These are phyloP conservation scores for Pistacia integerrima DNA, from an alignment of 345 rosid genomes.

Conservation along the genomic window DNA sequence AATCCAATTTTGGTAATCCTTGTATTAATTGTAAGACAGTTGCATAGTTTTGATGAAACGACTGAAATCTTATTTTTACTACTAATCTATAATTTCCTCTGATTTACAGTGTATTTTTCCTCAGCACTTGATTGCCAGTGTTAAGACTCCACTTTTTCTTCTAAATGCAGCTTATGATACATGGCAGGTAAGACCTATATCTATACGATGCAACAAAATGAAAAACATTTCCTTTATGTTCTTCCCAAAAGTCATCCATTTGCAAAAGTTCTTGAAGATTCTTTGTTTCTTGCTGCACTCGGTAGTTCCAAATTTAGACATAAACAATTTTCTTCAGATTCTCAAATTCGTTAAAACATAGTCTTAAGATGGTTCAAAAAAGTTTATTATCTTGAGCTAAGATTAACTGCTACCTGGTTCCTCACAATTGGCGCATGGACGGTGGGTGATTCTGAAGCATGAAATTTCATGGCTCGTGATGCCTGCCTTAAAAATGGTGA, in stretches of 20 bases:
- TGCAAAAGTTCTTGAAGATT: neutral
- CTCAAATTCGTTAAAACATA: neutral
- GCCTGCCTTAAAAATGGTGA: neutral
- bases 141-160: conserved; percentile 47
- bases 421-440: neutral
- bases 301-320: neutral
- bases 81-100: neutral
- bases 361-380: neutral
- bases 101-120: conserved; percentile 59
- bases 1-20: conserved; percentile 46
- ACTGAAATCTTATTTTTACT: neutral
- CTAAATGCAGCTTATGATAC: conserved; percentile 58
- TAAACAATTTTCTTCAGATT: neutral
- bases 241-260: no score
- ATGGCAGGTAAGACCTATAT: conserved; percentile 49
- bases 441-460: neutral
- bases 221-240: neutral
- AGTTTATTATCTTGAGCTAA: neutral
- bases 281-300: neutral
- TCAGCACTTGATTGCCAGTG: conserved; percentile 42
- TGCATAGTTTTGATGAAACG: neutral
- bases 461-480: neutral
- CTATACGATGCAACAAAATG: neutral
- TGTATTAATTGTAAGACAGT: neutral
- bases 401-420: neutral